phyloP scores from a whole-genome alignment of 352 stramenopile species.

The Pythium phragmiticola region DNA sequence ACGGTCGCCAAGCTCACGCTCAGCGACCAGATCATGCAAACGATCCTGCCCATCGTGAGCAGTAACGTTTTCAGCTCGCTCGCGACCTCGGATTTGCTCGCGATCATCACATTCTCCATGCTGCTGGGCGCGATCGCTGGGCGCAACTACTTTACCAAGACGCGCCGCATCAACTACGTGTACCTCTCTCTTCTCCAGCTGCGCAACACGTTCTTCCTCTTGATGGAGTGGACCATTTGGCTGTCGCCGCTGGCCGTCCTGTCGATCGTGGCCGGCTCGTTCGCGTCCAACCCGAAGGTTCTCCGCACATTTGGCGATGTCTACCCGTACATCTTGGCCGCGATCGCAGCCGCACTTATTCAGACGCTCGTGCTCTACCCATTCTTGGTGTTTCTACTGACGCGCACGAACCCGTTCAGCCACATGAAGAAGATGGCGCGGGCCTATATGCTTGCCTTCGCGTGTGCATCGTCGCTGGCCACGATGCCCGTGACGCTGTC shows the following conservation, averaged over 20 bases:
- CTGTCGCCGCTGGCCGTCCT: slow-evolving; percentile 9
- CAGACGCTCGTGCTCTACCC: slow-evolving; percentile 7
- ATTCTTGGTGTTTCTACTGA: slow-evolving; percentile 22
- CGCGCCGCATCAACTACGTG: slow-evolving; percentile 53
- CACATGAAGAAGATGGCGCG: slow-evolving; percentile 64
- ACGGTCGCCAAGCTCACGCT: slow-evolving; percentile 45
- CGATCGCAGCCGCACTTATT: not conserved
- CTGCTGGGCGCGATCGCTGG: slow-evolving; percentile 55
- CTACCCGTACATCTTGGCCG: slow-evolving; percentile 12
- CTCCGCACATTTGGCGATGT: not conserved
- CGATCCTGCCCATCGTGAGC: slow-evolving; percentile 54
- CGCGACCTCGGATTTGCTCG: slow-evolving; percentile 43
- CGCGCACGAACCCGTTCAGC: slow-evolving; percentile 60
- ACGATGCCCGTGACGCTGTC: slow-evolving; percentile 61
- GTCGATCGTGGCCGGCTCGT: slow-evolving; percentile 35
- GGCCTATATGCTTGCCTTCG: slow-evolving; percentile 69
- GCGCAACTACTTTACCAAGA: slow-evolving; percentile 58
- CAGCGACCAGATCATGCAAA: slow-evolving; percentile 53
- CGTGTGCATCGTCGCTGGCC: slow-evolving; percentile 60
- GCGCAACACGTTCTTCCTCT: slow-evolving; percentile 69
- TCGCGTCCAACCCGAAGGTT: slow-evolving; percentile 38
- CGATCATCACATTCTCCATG: slow-evolving; percentile 70
- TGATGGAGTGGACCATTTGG: slow-evolving; percentile 22
- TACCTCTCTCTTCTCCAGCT: slow-evolving; percentile 68
- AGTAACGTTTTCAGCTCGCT: slow-evolving; percentile 63